These are phyloP conservation scores for Trichoderma sp. DNA, from an alignment of 2,329 filamentous ascomycete genomes.

Conservation along the genomic window DNA sequence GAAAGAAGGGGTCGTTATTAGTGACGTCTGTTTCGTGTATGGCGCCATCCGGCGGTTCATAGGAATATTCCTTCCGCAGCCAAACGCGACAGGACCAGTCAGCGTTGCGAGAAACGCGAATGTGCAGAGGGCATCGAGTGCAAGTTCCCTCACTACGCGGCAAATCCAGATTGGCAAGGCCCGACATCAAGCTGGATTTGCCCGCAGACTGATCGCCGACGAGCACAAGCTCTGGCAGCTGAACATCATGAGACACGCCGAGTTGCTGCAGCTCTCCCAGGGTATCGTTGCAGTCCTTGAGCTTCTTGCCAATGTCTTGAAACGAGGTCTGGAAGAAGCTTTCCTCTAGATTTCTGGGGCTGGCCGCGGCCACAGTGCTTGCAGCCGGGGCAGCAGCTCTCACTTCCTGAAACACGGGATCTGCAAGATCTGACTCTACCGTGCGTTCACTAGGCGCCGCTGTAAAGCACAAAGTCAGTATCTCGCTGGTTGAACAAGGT, in stretches of 20 bases:
- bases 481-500: too few relatives aligned
- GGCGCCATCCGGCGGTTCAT: conserved; percentile 45
- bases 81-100: conserved; percentile 72
- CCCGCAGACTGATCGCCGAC: conserved; percentile 85
- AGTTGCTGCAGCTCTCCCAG: conserved; percentile 71
- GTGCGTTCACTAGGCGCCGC: conserved; percentile 45
- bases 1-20: conserved; percentile 60
- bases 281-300: conserved; percentile 67
- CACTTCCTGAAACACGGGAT: conserved; percentile 45
- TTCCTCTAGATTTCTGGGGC: conserved; percentile 40
- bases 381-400: conserved; percentile 35
- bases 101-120: conserved; percentile 64
- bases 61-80: conserved; percentile 67
- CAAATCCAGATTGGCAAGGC: conserved; percentile 69
- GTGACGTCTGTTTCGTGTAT: conserved; percentile 55
- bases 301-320: conserved; percentile 61
- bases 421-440: conserved; percentile 36
- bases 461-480: conserved; percentile 33
- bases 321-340: conserved; percentile 51
- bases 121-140: conserved; percentile 80
- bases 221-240: conserved; percentile 77
- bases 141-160: conserved; percentile 72
- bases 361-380: conserved; percentile 28
- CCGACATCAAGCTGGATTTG: conserved; percentile 72
- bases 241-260: conserved; percentile 71